Base-by-base conservation (phyloP, 176 grass and related monocot species). In the Avena eriantha region DNA sequence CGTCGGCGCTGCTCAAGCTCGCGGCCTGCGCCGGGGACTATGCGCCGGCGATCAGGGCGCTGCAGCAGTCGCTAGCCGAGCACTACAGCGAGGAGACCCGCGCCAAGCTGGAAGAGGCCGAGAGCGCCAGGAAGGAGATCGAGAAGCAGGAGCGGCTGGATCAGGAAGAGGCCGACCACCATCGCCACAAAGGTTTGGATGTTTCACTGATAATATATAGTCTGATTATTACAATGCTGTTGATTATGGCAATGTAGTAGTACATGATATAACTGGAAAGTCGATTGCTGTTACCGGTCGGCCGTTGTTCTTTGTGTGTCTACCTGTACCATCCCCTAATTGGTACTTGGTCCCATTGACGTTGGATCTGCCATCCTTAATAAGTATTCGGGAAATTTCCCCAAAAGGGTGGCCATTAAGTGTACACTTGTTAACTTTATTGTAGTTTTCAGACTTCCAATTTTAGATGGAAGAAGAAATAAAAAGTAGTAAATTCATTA, bases 141-240 rank as follows among this genome's bases (percentile, higher is more conserved):
- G 82, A 88, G 58, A 86, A 93, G 82, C 88, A 80, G 86, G 86
- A 90, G 16, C 89, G 83, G 3, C 80, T 93, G 4, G 79, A 90
- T 90, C 88, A 66, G 86, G 84, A 83, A 33, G 53, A 47, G 10
- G 92, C 92, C 53, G 88, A 93, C 69, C 64, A 80, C 48, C 73
- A 88, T 73, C 92, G 85, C 34, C 79, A 88, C 67, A 90, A 24
- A 90, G 92, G 92, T 93, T 81, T 50, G 88, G 18, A 0, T 49
- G 3, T 10, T 89, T 60, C 39, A 54, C 35, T 63, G 53, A 73
- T 67, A 21, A 18, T 21, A 18, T 21, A 21, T 39, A 41, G 39
- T 41, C 39, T 41, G 7, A 41, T 65, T 59, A 33, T 70, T 3
- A 33, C 59, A 17, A 5, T 71, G 65, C 23, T 82, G 70, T 70